These are phyloP conservation scores for Apophysomyces trapeziformis DNA, from an alignment of 371 early-diverging fungal genomes.

Conservation along the genomic window DNA sequence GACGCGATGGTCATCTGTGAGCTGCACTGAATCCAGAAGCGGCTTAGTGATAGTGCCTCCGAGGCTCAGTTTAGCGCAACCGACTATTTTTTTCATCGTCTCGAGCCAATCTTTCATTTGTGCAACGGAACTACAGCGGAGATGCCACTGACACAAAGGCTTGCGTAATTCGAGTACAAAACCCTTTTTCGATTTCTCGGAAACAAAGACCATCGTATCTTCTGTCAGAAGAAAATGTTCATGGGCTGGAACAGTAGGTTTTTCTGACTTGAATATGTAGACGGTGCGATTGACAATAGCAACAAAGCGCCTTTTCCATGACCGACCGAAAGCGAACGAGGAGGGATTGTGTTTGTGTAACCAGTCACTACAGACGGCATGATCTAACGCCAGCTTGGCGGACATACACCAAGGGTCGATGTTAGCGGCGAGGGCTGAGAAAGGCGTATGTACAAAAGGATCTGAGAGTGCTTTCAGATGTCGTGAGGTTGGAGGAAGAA, in stretches of 20 bases:
- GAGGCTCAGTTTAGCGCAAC: conserved; percentile 41
- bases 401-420: conserved; percentile 45
- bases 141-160: conserved; percentile 44
- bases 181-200: conserved; percentile 49
- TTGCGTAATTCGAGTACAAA: conserved; percentile 49
- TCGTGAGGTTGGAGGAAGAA: conserved; percentile 23
- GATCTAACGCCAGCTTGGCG: conserved; percentile 34
- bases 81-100: conserved; percentile 46
- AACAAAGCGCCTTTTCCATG: conserved; percentile 47
- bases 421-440: conserved; percentile 13
- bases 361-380: conserved; percentile 35
- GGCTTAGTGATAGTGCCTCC: conserved; percentile 24
- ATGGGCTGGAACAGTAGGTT: conserved; percentile 35
- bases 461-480: conserved; percentile 36
- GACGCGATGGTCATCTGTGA: conserved; percentile 43
- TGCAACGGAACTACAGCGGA: conserved; percentile 41
- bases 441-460: conserved; percentile 28
- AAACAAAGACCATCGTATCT: conserved; percentile 50
- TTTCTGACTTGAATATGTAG: conserved; percentile 41
- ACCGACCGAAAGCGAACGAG: conserved; percentile 34
- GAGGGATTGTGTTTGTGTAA: conserved; percentile 40
- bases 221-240: conserved; percentile 49
- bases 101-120: conserved; percentile 45
- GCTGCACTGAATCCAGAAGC: conserved; percentile 23
- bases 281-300: conserved; percentile 38